Evolutionary conservation across 805 yeast species (phyloP).

Genomic region (Pichia insulana): DNA sequence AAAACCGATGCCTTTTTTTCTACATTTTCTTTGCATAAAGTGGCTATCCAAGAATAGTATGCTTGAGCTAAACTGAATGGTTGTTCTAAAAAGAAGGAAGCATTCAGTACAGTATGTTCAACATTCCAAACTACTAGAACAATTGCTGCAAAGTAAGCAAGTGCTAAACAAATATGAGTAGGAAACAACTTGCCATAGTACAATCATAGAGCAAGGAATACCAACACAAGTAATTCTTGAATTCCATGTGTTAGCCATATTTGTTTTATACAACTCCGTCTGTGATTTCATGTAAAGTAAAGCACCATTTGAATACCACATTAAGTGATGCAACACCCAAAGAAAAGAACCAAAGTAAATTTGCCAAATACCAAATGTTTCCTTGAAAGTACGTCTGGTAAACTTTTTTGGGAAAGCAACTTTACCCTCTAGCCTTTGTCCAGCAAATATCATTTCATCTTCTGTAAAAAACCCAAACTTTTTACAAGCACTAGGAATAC

Average conservation of each 20-base stretch:
- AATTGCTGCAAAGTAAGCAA: slow-evolving; percentile 11
- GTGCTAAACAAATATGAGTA: slow-evolving; percentile 1
- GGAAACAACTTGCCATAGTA: slow-evolving; percentile 22
- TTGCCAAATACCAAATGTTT: slow-evolving; percentile 38
- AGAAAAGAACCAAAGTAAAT: slow-evolving; percentile 16
- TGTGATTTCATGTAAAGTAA: slow-evolving; percentile 21
- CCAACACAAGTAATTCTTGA: slow-evolving; percentile 12
- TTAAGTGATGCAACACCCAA: slow-evolving; percentile 28
- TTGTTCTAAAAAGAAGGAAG: slow-evolving; percentile 33
- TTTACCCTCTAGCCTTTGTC: slow-evolving; percentile 33
- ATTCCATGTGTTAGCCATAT: slow-evolving; percentile 14
- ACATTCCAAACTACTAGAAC: slow-evolving; percentile 12
- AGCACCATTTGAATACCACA: slow-evolving; percentile 21
- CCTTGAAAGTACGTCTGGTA: slow-evolving; percentile 32
- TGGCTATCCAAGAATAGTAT: slow-evolving; percentile 16
- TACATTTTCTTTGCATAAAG: slow-evolving; percentile 16
- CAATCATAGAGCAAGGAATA: slow-evolving; percentile 18
- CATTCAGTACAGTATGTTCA: slow-evolving; percentile 22
- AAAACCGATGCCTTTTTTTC: slow-evolving; percentile 18
- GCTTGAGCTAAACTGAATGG: slow-evolving; percentile 14
- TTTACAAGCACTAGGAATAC: slow-evolving; percentile 33
- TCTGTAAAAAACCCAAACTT: slow-evolving; percentile 32
- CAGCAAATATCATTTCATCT: slow-evolving; percentile 36
- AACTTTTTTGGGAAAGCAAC: slow-evolving; percentile 32
- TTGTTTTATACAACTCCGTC: slow-evolving; percentile 9